Evolutionary conservation across 2,329 filamentous ascomycete genomes (phyloP), one percentile per base, ranked within the genome.

Genomic region (Dryadomyces sulphureus): DNA sequence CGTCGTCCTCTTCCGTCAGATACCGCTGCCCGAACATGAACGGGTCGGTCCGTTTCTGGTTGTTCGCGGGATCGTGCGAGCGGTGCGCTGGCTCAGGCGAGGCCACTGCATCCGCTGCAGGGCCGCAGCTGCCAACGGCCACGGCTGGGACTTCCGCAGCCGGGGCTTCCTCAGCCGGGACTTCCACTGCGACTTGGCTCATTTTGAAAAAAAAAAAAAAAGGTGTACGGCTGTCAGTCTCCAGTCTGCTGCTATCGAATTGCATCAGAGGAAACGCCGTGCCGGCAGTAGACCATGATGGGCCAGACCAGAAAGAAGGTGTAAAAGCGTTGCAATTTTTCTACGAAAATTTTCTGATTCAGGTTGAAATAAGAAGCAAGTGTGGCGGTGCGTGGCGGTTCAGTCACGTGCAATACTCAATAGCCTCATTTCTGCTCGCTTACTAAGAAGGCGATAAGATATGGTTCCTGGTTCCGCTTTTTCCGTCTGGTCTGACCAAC

Each of bases 11-110:
- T 61, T 90, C 73, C 56, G 84, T 79, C 44, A 98, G 77, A 57
- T 76, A 84, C 49, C 90, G 85, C 41, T 85, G 92, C 50, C 92
- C 92, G 62, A 98, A 98, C 64, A 93, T 83, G 64, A 96, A 98
- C 17, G 92, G 92, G 59, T 95, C 88, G 59, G 69, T 84, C 56
- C 87, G 77, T 68, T 96, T 96, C 65, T 83, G 70, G 62, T 88
- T 92, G 62, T 81, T 66, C 52, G 66, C 57, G 35, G 84, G 78
- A 57, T 84, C 73, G 62, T 89, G 82, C 20, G 82, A 85, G 53
- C 79, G 35, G 16, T 45, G 43, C 9, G 43, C 32, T 5, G 30
- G 9, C 17, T 42, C 42, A n/a, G 53, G 48, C 12, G 49, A 35
- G 9, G 49, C 45, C 24, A 53, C 45, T 24, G 43, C 51, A 3